Evolutionary conservation across 163 green algal species (phyloP).

Genomic region (Scenedesmus sp.): DNA sequence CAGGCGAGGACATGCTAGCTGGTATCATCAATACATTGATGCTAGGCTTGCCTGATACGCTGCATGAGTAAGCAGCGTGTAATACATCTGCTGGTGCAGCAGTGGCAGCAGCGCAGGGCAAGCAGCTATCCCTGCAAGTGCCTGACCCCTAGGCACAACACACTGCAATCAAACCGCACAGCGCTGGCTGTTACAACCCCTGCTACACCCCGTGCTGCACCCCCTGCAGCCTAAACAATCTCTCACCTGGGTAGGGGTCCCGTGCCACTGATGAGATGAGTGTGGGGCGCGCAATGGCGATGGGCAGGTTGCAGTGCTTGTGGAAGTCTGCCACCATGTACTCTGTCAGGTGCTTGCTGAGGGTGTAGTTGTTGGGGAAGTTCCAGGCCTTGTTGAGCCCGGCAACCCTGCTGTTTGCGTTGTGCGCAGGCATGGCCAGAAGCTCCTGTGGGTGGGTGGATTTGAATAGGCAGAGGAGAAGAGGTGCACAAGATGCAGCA

Average conservation of each 20-base stretch:
- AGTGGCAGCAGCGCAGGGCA: too few relatives aligned
- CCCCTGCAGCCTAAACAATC: neutral
- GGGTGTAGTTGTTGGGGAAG: constrained; percentile 72
- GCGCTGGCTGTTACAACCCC: neutral
- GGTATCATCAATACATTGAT: too few relatives aligned
- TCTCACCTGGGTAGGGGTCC: constrained; percentile 58
- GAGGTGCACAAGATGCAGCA: neutral
- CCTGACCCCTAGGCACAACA: too few relatives aligned
- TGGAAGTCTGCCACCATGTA: constrained; percentile 53
- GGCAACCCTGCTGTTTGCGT: constrained; percentile 45
- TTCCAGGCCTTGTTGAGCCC: constrained; percentile 40
- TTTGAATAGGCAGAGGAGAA: neutral
- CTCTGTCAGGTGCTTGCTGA: constrained; percentile 71
- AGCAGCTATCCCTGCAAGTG: too few relatives aligned
- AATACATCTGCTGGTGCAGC: too few relatives aligned
- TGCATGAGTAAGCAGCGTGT: too few relatives aligned
- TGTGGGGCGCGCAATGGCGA: constrained; percentile 60
- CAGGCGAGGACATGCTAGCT: too few relatives aligned
- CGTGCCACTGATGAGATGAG: constrained; percentile 61
- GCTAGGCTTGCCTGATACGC: too few relatives aligned
- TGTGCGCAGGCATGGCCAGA: constrained; percentile 31
- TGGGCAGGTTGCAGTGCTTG: constrained; percentile 27
- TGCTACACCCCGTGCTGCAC: too few relatives aligned
- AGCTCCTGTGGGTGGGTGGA: constrained; percentile 42
- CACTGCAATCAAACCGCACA: too few relatives aligned